Percentiles rank a stretch among this genome's conserved stretches.
Evolutionary conservation across 495 filamentous ascomycete genomes (phyloP).

Genomic region (Tuber melanosporum): DNA sequence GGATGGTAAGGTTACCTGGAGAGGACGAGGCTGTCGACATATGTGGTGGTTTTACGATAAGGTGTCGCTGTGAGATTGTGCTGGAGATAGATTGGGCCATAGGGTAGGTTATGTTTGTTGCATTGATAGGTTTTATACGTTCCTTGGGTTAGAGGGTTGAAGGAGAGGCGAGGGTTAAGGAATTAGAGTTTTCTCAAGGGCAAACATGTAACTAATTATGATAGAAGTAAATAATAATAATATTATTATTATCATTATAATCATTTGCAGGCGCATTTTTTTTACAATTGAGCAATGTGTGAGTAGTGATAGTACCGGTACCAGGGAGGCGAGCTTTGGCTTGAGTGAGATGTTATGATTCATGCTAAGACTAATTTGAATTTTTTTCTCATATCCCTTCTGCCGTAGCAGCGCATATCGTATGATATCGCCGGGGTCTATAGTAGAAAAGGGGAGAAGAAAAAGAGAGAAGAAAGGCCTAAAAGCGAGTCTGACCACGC

Average conservation of each 20-base stretch:
- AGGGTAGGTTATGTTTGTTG: background rate
- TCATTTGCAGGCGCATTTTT: background rate
- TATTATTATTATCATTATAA: background rate
- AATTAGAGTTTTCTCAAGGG: background rate
- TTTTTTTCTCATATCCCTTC: background rate
- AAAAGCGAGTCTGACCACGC: background rate
- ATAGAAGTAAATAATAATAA: background rate
- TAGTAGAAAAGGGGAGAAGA: background rate
- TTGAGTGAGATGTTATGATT: background rate
- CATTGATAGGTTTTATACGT: background rate
- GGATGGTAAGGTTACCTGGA: background rate
- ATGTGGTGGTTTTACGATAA: background rate
- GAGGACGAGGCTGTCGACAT: background rate
- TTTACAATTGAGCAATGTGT: background rate
- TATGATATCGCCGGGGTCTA: background rate
- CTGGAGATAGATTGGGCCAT: background rate
- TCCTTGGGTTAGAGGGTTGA: background rate
- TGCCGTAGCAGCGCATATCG: background rate
- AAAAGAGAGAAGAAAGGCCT: background rate
- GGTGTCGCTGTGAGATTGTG: background rate
- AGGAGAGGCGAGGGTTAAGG: background rate
- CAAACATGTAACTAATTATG: background rate
- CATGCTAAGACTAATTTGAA: background rate
- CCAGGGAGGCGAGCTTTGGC: background rate
- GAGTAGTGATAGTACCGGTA: too few relatives aligned